Conservation (phyloP, 2,329 filamentous ascomycete genomes). For the Pseudogymnoascus sp. region DNA sequence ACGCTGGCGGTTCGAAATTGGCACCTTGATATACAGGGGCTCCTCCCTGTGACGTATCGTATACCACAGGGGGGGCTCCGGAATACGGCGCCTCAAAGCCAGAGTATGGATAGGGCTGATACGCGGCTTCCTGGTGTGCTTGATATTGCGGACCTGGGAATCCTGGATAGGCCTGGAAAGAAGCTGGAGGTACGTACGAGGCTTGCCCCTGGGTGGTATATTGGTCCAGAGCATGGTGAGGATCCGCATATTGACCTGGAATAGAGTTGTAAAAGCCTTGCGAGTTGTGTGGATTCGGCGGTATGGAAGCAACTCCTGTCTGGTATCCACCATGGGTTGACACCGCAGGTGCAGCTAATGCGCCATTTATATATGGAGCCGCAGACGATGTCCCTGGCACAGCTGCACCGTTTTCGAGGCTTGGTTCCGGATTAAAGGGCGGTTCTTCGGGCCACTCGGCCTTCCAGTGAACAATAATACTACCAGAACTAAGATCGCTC, state of each 20-base stretch:
- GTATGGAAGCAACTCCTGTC: conserved; percentile 17
- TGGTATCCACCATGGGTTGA: conserved; percentile 25
- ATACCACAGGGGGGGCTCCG: neutral
- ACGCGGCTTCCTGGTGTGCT: neutral
- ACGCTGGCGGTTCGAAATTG: conserved; percentile 15
- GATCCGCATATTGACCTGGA: neutral
- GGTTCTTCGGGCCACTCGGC: conserved; percentile 69
- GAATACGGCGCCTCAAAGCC: neutral
- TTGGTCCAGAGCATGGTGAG: conserved; percentile 2
- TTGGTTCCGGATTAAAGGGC: conserved; percentile 60
- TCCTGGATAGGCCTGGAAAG: neutral
- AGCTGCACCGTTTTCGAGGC: conserved; percentile 28
- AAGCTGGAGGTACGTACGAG: neutral
- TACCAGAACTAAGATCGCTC: conserved; percentile 57
- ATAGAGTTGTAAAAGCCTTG: conserved; percentile 13
- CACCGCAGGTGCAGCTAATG: conserved; percentile 24
- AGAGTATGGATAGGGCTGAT: neutral
- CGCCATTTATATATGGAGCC: conserved; percentile 26
- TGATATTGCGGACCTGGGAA: neutral
- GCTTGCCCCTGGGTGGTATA: neutral
- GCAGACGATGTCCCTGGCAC: conserved; percentile 27
- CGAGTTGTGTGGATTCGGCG: conserved; percentile 14
- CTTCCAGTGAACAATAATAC: conserved; percentile 68
- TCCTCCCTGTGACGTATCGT: neutral
- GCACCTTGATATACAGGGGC: neutral